A percentile compares a stretch with the other conserved stretches of the same genome.
phyloP scores from a whole-genome alignment of 192 early-diverging fungal species.

The Rhizoclosmatium sp. region DNA sequence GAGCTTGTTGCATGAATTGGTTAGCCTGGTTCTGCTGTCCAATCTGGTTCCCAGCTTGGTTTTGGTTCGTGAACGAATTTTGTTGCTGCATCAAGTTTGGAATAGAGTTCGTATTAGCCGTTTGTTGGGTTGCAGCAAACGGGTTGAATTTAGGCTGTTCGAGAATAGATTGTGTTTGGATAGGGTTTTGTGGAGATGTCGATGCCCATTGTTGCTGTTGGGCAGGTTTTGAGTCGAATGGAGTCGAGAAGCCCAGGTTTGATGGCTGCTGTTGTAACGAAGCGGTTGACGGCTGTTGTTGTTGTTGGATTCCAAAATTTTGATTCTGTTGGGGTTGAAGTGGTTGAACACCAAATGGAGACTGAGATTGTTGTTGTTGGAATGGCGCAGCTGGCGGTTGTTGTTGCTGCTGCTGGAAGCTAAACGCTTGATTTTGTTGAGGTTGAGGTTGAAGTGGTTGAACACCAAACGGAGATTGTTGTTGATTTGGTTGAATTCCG shows the following conservation, averaged over 20 bases:
- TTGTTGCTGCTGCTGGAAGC: background rate
- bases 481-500: constrained; percentile 20
- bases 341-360: background rate
- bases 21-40: background rate
- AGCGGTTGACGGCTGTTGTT: background rate
- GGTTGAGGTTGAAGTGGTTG: background rate
- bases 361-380: constrained; percentile 42
- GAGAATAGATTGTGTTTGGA: too few species aligned
- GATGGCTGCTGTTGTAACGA: background rate
- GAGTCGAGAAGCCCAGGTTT: background rate
- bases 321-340: background rate
- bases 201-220: too few species aligned
- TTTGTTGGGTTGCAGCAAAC: too few species aligned
- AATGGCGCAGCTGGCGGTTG: constrained; percentile 36
- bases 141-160: too few species aligned
- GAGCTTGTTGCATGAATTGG: background rate
- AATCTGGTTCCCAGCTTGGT: background rate
- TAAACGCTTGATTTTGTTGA: background rate
- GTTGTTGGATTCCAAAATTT: constrained; percentile 16
- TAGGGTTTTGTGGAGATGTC: too few species aligned
- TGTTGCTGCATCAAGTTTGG: constrained; percentile 39
- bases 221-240: too few species aligned
- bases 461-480: background rate
- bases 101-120: too few species aligned
- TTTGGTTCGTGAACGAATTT: constrained; percentile 31